Evolutionary conservation across 2,329 filamentous ascomycete species (phyloP).

Genomic region (Simplicillium aogashimaense): DNA sequence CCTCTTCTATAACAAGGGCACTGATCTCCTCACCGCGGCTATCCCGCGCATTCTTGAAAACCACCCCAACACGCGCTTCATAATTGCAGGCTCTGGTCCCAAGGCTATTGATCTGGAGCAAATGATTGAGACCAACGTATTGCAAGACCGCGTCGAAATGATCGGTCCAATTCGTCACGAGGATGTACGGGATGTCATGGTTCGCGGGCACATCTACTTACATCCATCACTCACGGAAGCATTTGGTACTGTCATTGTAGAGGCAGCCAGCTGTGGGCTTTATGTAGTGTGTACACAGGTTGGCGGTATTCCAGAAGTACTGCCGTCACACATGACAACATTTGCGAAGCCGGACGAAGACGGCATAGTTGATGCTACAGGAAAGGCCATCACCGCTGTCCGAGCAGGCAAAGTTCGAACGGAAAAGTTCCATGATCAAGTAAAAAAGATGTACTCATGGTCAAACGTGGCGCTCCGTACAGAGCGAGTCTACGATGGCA

Average conservation of each 20-base stretch:
- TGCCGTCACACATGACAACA: slow-evolving; percentile 93
- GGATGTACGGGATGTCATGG: slow-evolving; percentile 95
- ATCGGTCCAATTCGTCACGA: slow-evolving; percentile 89
- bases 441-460: slow-evolving; percentile 99
- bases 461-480: slow-evolving; percentile 89
- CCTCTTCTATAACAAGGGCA: slow-evolving; percentile 98
- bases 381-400: slow-evolving; percentile 77
- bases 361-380: slow-evolving; percentile 82
- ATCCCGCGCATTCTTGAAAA: slow-evolving; percentile 85
- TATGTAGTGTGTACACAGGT: slow-evolving; percentile 97
- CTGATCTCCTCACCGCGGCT: slow-evolving; percentile 89
- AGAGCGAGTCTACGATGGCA: slow-evolving; percentile 89
- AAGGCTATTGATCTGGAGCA: slow-evolving; percentile 98
- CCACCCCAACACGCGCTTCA: slow-evolving; percentile 89
- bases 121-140: slow-evolving; percentile 89
- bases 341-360: slow-evolving; percentile 97
- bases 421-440: slow-evolving; percentile 91
- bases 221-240: slow-evolving; percentile 93
- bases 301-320: slow-evolving; percentile 90
- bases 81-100: slow-evolving; percentile 90
- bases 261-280: slow-evolving; percentile 88
- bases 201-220: slow-evolving; percentile 90
- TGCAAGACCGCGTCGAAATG: slow-evolving; percentile 90
- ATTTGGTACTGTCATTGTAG: slow-evolving; percentile 95
- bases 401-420: slow-evolving; percentile 81